Evolutionary conservation across 2,329 filamentous ascomycete genomes (phyloP).

Genomic region (Beauveria brongniartii): DNA sequence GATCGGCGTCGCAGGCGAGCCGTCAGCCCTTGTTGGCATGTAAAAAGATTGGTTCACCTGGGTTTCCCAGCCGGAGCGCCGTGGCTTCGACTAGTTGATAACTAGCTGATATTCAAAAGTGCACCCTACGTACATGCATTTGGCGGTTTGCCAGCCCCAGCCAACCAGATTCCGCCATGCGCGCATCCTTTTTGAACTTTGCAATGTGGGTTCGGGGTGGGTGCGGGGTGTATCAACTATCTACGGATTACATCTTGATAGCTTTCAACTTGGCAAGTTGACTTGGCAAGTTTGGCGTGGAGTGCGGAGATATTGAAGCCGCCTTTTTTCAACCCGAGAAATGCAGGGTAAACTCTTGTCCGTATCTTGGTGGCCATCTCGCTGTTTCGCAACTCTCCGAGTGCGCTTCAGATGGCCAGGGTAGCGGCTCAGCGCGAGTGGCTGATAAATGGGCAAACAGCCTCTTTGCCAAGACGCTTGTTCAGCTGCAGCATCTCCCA

Average conservation of each 20-base stretch:
- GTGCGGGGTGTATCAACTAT: background rate
- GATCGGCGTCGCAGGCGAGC: background rate
- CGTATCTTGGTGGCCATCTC: background rate
- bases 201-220: background rate
- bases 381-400: background rate
- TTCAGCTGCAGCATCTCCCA: too few species aligned
- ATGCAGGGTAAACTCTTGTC: background rate
- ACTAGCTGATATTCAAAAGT: background rate
- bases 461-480: background rate
- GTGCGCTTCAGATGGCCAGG: background rate
- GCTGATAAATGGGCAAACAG: background rate
- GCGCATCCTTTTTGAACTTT: background rate
- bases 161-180: conserved; percentile 1
- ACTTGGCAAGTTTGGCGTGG: background rate
- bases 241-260: background rate
- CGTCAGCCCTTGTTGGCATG: background rate
- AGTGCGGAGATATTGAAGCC: background rate
- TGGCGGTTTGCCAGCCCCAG: background rate
- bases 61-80: background rate
- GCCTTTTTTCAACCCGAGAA: background rate
- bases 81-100: background rate
- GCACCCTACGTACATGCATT: conserved; percentile 3
- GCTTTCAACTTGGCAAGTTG: background rate
- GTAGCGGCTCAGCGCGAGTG: background rate
- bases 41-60: background rate